Evolutionary conservation across 2,329 filamentous ascomycete species (phyloP), one percentile per base, ranked within the genome.

Genomic region (Epichloe uncinata): DNA sequence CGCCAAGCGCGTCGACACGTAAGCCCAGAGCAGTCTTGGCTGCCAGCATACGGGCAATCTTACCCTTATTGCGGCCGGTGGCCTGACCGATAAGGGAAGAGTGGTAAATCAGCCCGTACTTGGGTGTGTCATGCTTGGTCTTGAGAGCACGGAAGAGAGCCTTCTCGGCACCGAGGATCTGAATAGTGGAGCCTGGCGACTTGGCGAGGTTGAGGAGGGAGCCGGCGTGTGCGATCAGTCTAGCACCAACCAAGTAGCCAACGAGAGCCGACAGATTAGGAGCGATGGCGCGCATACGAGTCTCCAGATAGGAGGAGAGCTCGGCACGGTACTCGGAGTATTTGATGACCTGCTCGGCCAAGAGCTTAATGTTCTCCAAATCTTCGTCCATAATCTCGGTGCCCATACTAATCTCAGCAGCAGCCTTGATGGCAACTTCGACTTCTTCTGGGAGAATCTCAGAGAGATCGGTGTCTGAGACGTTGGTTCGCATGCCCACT

Each of bases 111-210:
- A 95, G 78, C 78, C 93, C 93, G 63, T 97, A 98, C 72, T 97
- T 98, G 64, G 93, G 93, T 38, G 93, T 98, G 64, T 96, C 89
- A 69, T 97, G 91, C 78, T 98, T 97, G 46, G 93, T 98, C 81
- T 98, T 98, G 56, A 98, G 77, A 18, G 93, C 93, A 63, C 93
- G 84, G 84, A 98, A 98, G 42, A 98, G 81, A 7, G 93, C 93
- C 78, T 98, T 98, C 74, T 98, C 93, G 53, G 93, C 93, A 74
- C 93, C 93, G 50, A 97, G 82, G 63, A 98, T 96, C 76, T 98
- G 93, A 58, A 98, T 88, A 55, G 93, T 98, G 62, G 86, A 93
- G 70, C 87, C 89, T 53, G 93, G 89, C 59, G 85, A 86, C 78
- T 97, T 97, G 66, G 93, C 89, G 47, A 98, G 78, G 73, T 85